These are phyloP conservation scores for Actinidia chinensis DNA, from an alignment of 179 eudicot genomes.

Conservation along the genomic window DNA sequence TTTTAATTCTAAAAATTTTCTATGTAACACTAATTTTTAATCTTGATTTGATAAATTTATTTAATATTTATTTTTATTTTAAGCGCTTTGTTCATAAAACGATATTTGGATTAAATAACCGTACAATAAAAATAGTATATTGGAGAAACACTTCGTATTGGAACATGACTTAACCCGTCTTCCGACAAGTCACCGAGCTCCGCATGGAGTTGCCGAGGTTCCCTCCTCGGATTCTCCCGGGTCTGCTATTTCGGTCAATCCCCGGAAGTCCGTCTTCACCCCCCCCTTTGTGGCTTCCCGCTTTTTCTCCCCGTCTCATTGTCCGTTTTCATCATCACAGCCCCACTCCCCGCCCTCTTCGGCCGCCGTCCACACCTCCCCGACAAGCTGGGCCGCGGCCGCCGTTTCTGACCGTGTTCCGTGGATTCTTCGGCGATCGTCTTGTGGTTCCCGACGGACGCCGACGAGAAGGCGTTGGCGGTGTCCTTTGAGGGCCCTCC, in stretches of 20 bases:
- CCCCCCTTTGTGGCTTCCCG: constrained; percentile 72
- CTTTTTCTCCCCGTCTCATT: constrained; percentile 85
- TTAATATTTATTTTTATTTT: too few relatives aligned
- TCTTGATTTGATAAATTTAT: too few relatives aligned
- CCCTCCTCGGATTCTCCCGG: constrained; percentile 54
- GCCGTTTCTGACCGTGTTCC: constrained; percentile 18
- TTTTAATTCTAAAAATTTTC: too few relatives aligned
- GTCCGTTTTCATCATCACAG: constrained; percentile 75
- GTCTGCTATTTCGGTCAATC: constrained; percentile 46
- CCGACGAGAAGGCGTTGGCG: constrained; percentile 1
- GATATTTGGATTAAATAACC: too few relatives aligned
- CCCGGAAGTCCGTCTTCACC: constrained; percentile 78
- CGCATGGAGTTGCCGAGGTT: constrained; percentile 69
- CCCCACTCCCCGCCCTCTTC: constrained; percentile 97
- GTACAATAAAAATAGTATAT: too few relatives aligned
- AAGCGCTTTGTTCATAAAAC: too few relatives aligned
- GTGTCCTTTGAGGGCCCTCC: constrained; percentile 84
- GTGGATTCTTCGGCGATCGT: constrained; percentile 19
- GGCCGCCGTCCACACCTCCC: constrained; percentile 51
- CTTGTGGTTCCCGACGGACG: constrained; percentile 21
- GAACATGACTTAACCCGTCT: constrained; percentile 33
- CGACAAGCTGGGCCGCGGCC: background rate
- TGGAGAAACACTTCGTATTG: too few relatives aligned
- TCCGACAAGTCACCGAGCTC: constrained; percentile 81
- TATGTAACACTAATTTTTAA: too few relatives aligned